phyloP scores from a whole-genome alignment of 768 basidiomycete species.

The Lentinula raphanica region DNA sequence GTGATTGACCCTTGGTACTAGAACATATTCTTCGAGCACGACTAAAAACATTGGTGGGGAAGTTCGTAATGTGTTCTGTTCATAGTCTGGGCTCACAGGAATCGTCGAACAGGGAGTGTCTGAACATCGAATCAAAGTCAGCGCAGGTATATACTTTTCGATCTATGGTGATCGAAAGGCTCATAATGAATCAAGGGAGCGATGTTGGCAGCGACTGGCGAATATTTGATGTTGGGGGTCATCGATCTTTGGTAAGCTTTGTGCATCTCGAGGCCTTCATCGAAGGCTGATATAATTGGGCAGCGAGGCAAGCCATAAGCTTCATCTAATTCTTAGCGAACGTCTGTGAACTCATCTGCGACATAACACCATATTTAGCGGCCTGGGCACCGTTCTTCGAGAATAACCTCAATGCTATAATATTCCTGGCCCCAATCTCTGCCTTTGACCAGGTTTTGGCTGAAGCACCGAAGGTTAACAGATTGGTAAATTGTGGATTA shows the following conservation, averaged over 20 bases:
- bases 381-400: conserved; percentile 60
- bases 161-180: background rate
- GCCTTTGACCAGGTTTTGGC: conserved; percentile 66
- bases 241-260: conserved; percentile 50
- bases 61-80: background rate
- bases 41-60: conserved; percentile 48
- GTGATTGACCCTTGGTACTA: conserved; percentile 18
- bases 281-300: background rate
- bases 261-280: background rate
- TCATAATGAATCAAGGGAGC: conserved; percentile 8
- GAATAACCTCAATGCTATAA: conserved; percentile 61
- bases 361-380: conserved; percentile 26
- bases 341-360: background rate
- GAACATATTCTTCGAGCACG: conserved; percentile 72
- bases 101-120: conserved; percentile 43
- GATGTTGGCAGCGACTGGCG: conserved; percentile 35
- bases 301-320: conserved; percentile 1
- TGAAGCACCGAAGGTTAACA: conserved; percentile 60
- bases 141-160: conserved; percentile 25
- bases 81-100: background rate
- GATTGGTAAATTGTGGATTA: conserved; percentile 38
- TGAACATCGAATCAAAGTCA: conserved; percentile 66
- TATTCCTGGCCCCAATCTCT: conserved; percentile 68
- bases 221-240: conserved; percentile 55
- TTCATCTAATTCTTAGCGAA: background rate